phyloP scores from a whole-genome alignment of 306 rosid species.

The Castanea sativa region DNA sequence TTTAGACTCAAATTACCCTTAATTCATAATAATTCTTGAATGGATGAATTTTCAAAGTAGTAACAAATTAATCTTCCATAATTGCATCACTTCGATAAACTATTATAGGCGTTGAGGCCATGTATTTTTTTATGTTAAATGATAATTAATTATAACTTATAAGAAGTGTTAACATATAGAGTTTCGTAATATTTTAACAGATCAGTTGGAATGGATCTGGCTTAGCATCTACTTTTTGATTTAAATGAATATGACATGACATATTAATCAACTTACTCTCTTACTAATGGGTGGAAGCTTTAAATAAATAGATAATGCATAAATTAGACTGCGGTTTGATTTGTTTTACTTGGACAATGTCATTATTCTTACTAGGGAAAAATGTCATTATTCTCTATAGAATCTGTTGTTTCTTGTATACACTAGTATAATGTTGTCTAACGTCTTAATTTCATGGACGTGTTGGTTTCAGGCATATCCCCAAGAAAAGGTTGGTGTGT shows the following conservation, averaged over 20 bases:
- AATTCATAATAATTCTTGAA: too few relatives aligned
- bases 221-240: neutral
- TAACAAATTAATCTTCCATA: too few relatives aligned
- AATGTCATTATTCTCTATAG: neutral
- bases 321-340: neutral
- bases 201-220: neutral
- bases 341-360: neutral
- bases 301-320: neutral
- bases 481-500: constrained; percentile 98
- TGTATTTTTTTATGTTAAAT: neutral
- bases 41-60: too few relatives aligned
- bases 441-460: neutral
- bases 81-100: neutral
- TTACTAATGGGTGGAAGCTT: too few relatives aligned
- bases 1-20: too few relatives aligned
- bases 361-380: neutral
- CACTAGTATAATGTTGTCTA: neutral
- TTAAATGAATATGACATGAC: neutral
- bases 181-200: neutral
- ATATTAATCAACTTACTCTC: too few relatives aligned
- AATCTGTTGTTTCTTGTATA: neutral
- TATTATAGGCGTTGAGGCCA: neutral
- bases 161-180: neutral
- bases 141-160: neutral
- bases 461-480: constrained; percentile 79